Evolutionary conservation across 2,329 filamentous ascomycete genomes (phyloP).

Genomic region (Eurotiales sp.): DNA sequence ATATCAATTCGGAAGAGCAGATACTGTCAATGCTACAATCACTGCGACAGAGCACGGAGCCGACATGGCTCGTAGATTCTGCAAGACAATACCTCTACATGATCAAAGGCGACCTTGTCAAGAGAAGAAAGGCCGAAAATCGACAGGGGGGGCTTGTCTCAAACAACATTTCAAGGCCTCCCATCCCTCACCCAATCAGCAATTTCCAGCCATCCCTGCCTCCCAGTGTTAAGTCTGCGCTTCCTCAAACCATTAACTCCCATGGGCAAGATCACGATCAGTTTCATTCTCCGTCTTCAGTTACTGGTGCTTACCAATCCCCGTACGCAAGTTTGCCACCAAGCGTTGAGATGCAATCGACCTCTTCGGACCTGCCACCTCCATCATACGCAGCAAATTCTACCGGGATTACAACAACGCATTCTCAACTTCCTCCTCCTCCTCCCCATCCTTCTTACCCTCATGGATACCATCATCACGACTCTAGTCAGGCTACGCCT

Average conservation of each 20-base stretch:
- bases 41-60: constrained; percentile 57
- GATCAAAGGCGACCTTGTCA: constrained; percentile 54
- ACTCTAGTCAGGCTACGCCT: neutral
- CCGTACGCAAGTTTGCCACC: neutral
- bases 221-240: no score
- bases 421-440: neutral
- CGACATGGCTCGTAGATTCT: constrained; percentile 48
- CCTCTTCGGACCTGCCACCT: no score
- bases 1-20: constrained; percentile 60
- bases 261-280: neutral
- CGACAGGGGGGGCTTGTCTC: neutral
- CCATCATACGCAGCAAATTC: no score
- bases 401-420: no score
- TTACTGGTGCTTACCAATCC: neutral
- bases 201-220: neutral
- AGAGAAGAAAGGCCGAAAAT: constrained; percentile 41
- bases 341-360: no score
- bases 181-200: neutral
- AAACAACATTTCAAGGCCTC: neutral
- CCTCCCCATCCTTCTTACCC: no score
- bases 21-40: constrained; percentile 62
- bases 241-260: no score
- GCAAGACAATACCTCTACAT: constrained; percentile 57
- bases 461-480: no score
- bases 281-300: neutral